phyloP scores from a whole-genome alignment of 352 stramenopile genomes.

The Phytopythium delawarense region DNA sequence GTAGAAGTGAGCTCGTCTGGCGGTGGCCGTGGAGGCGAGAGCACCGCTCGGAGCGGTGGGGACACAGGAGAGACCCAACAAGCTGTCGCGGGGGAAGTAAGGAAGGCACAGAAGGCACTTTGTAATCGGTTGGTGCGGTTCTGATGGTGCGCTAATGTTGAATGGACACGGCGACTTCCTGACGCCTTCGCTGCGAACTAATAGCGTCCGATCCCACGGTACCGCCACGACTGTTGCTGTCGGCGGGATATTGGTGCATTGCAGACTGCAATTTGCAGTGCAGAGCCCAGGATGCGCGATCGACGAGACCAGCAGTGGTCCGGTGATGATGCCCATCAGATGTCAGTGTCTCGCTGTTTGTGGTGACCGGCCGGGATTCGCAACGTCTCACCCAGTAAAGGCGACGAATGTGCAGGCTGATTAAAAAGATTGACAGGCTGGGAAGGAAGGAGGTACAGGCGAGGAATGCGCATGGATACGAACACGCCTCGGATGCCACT shows the following conservation, averaged over 20 bases:
- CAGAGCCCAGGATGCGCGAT: neutral
- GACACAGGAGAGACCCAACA: neutral
- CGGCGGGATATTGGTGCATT: neutral
- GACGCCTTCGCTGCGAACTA: neutral
- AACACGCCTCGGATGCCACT: neutral
- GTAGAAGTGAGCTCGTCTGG: neutral
- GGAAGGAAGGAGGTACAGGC: neutral
- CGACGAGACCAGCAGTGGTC: neutral
- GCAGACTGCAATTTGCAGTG: too few relatives aligned
- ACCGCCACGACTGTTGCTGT: neutral
- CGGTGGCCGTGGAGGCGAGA: neutral
- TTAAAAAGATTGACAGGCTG: neutral
- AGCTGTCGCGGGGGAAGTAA: neutral
- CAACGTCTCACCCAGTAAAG: conserved; percentile 2
- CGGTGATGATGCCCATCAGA: neutral
- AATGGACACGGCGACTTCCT: neutral
- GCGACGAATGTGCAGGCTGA: neutral
- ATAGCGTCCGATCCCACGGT: neutral
- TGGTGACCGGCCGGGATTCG: neutral
- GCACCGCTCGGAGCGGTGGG: neutral
- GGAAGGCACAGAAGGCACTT: too few relatives aligned
- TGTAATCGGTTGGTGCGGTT: neutral
- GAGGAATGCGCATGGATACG: neutral
- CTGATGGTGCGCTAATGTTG: neutral
- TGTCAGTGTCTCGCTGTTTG: neutral